Base-by-base conservation (phyloP, 257 asterid genomes). In the Fraxinus quadrangulata region DNA sequence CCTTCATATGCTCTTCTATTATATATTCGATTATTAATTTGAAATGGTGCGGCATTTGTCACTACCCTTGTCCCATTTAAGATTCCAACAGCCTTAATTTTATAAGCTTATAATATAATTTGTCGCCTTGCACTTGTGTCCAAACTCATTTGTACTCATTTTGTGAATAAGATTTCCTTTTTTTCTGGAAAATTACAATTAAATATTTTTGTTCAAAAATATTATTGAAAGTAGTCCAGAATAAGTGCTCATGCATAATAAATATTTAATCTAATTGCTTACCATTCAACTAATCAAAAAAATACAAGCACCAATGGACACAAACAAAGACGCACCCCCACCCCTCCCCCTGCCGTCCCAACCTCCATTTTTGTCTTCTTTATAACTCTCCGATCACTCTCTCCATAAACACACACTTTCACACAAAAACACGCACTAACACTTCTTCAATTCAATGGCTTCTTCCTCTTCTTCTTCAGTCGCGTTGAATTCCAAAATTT, bases 381-480 rank as follows among this genome's bases (percentile, higher is more conserved):
- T 61, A 33, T 73, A 68, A 26, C 47, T 24, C 42, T 70, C 30
- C 61, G 56, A 21, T 47, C 72, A 77, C 47, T 85, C 75, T 73
- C 79, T 47, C 61, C 70, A 47, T 42, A 11, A 42, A 12, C 49
- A 42, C 4, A 42, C 49, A 11, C 49, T 42, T 42, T 11, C 69
- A n/a, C 75, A 31, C 75, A 16, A 12, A 3, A 30, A 6, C 24
- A 40, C 26, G 4, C 24, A 45, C 59, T 23, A 31, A 47, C 2
- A 24, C 10, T 45, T 49, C 74, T 33, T 56, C 68, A 54, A 79
- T 73, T 76, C 82, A 26, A 87, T 88, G 91, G 83, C 88, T 51
- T 81, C 84, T 73, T 82, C 88, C 42, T 81, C 84, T 73, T 82
- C 85, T 24, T 79, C 74, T 45, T 80, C 87, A 11, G 30, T 84